Evolutionary conservation across 495 filamentous ascomycete genomes (phyloP), one percentile per base, ranked within the genome.

Genomic region (Penicillium simplicissimum): DNA sequence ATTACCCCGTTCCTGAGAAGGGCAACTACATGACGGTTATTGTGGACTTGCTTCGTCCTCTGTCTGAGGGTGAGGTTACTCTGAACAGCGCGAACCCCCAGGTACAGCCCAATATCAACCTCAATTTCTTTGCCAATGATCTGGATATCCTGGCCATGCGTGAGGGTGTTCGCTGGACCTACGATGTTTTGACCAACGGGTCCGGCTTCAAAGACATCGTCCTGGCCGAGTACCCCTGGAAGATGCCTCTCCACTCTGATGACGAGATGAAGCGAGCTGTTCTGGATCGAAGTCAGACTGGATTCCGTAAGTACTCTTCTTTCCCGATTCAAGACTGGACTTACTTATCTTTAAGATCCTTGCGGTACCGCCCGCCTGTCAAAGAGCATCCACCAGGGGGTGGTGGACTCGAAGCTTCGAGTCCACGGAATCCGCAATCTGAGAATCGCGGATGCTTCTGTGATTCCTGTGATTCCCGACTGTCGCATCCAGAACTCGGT

Each of bases 151-250:
- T 85, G 8, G 84, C 80, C 7, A 73, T 87, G 76, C 77, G 81
- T 48, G 83, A 87, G 68, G 84, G 84, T 34, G 70, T 84, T 10
- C 74, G 83, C 10, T 85, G 72, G 61, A 76, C 79, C 4, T 80
- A 87, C 62, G 83, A 87, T 59, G 70, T 88, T 17, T 57, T 87
- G 33, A 82, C 71, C 52, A 82, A 74, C 13, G 84, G 82, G n/a
- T 78, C 79, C 10, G 83, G 84, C 14, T 79, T 85, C 70, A 84
- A 81, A 73, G 83, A 87, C 43, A 76, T 87, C 25, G 71, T 87
- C 33, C 69, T 65, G 4, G 74, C 66, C 28, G 82, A 86, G 56
- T 87, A 83, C 67, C 85, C 84, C 7, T 87, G 82, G 83, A 68
- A 76, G n/a, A 85, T 87, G 84, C 84, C 84, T 6, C 73, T 80